Evolutionary conservation across 2,329 filamentous ascomycete genomes (phyloP).

Genomic region (Moelleriella libera): DNA sequence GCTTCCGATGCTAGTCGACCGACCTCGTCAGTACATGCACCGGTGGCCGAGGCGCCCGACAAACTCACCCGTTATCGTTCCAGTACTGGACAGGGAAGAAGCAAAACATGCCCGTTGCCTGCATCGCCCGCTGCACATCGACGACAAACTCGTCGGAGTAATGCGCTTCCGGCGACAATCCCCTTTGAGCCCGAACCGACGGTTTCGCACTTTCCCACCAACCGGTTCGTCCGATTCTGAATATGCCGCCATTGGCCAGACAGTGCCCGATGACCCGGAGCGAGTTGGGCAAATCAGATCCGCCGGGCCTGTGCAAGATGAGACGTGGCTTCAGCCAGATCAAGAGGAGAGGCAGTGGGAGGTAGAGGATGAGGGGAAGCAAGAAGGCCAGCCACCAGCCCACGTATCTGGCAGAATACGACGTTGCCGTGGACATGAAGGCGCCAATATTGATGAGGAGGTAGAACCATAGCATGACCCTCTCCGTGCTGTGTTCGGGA

Average conservation of each 20-base stretch:
- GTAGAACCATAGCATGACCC: constrained; percentile 54
- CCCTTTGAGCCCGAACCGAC: constrained; percentile 26
- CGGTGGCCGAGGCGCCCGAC: not conserved
- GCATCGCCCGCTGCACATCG: constrained; percentile 40
- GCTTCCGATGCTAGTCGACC: constrained; percentile 14
- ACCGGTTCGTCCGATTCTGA: constrained; percentile 36
- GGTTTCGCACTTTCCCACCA: constrained; percentile 50
- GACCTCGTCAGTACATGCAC: not conserved
- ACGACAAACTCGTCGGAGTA: constrained; percentile 55
- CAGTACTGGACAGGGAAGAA: constrained; percentile 25
- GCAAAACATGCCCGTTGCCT: constrained; percentile 25
- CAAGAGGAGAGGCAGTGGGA: constrained; percentile 43
- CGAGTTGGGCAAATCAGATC: constrained; percentile 50
- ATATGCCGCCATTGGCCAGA: constrained; percentile 32
- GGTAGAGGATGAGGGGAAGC: constrained; percentile 37
- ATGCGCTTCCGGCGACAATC: constrained; percentile 32
- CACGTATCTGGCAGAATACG: constrained; percentile 36
- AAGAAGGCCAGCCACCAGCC: constrained; percentile 35
- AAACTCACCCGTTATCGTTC: constrained; percentile 19
- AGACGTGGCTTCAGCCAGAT: constrained; percentile 43
- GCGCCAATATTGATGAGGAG: constrained; percentile 39
- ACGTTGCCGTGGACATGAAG: constrained; percentile 35
- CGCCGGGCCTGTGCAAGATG: constrained; percentile 40
- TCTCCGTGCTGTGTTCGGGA: constrained; percentile 47
- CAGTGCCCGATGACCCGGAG: constrained; percentile 39